Base-by-base conservation (phyloP, 768 basidiomycete genomes). In the Cystofilobasidium macerans region DNA sequence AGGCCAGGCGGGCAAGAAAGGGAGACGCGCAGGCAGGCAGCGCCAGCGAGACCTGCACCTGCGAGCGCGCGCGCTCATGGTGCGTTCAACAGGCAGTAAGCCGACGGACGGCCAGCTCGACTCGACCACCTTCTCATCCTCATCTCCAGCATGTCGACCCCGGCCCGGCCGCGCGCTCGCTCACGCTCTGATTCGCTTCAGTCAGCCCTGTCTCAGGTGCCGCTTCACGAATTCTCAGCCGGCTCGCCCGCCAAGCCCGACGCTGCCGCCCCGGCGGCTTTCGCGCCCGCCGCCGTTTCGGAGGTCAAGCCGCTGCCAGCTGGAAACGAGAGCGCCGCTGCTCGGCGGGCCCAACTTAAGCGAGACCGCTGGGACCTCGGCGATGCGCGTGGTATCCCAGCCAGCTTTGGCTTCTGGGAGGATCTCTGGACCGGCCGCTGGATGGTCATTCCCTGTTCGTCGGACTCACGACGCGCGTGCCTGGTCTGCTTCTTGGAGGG, bases 381-480 rank as follows among this genome's bases (percentile, higher is more conserved):
- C 8, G 60, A 58, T 51, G 64, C 63, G 7, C 61, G 63, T 33
- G 73, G 72, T 11, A 65, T 71, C 16, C 73, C 74, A 40, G 53
- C 67, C 30, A 71, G 72, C 20, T 60, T 63, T 22, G 81, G 81
- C 0, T 73, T 85, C 35, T 76, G 82, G 82, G 75, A 78, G 72
- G 80, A 85, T 73, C 67, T 85, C 69, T 76, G 66, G 70, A 79
- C 81, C 0, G 74, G 80, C 18, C 78, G 83, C 70, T 94, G 91
- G 91, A 84, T 85, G 64, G 75, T 86, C 22, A 79, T 86, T 26
- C 89, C 90, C 11, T 74, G 89, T 86, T 58, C 62, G 82, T 79
- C 14, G 1, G 24, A 1, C 36, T 16, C 56, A n/a, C n/a, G n/a
- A n/a, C n/a, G n/a, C n/a, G n/a, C n/a, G n/a, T n/a, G n/a, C n/a